These are phyloP conservation scores for Wickerhamiella hasegawae DNA, from an alignment of 805 yeast genomes.

Conservation along the genomic window DNA sequence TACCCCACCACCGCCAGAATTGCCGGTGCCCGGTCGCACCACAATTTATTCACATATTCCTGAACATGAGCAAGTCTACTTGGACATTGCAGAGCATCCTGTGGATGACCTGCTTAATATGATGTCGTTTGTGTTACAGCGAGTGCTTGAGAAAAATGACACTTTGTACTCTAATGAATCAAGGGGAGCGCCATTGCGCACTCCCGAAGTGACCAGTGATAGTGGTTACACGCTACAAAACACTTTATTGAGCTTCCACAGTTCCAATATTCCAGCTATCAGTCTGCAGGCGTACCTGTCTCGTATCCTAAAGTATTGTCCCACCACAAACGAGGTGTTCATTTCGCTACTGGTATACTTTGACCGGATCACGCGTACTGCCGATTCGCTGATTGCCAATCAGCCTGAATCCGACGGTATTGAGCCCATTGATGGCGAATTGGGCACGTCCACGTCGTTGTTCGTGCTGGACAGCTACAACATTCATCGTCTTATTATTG, in stretches of 20 bases:
- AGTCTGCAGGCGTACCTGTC: slow-evolving; percentile 76
- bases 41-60: background rate
- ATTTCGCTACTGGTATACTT: slow-evolving; percentile 79
- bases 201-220: slow-evolving; percentile 15
- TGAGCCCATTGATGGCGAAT: no score
- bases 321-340: slow-evolving; percentile 95
- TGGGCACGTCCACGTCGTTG: slow-evolving; percentile 32
- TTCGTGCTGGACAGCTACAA: slow-evolving; percentile 94
- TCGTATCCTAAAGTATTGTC: slow-evolving; percentile 89
- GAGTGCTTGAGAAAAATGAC: slow-evolving; percentile 84
- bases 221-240: slow-evolving; percentile 13
- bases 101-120: slow-evolving; percentile 65
- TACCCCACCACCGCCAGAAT: background rate
- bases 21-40: background rate
- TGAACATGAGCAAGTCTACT: slow-evolving; percentile 4
- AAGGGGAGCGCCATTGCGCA: slow-evolving; percentile 9
- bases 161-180: slow-evolving; percentile 53
- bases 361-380: slow-evolving; percentile 80
- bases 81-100: slow-evolving; percentile 70
- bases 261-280: slow-evolving; percentile 93
- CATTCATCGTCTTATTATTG: slow-evolving; percentile 82
- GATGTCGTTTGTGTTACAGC: slow-evolving; percentile 72
- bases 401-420: slow-evolving; percentile 1
- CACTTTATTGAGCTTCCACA: slow-evolving; percentile 73
- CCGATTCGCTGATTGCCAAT: slow-evolving; percentile 27